Base-by-base conservation (phyloP, 1,139 yeast species). In the Hansenula sp. region DNA sequence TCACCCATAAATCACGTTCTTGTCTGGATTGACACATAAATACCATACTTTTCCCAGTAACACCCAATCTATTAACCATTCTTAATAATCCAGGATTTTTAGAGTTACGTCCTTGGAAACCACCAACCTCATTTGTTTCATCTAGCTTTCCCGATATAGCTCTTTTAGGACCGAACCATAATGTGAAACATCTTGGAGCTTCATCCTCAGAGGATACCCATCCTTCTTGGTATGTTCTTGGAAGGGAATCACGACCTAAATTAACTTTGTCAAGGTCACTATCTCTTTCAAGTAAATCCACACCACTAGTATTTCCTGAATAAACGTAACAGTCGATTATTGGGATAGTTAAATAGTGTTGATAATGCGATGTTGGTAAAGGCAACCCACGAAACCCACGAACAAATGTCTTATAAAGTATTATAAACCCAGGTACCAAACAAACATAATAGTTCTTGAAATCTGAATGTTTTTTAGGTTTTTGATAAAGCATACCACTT, bases 1-100 rank as follows among this genome's bases (percentile, higher is more conserved):
- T 66, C 1, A 87, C 91, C 98, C 98, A 91, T 29, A 77, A 51
- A 59, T 91, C 96, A 43, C 93, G 71, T 53, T 89, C 96, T 51
- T 84, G 87, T 37, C 95, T 67, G 1, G 96, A 85, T 36, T 94
- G 64, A 1, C 96, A 83, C 77, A 88, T 74, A 57, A 91, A 89
- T 5, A 84, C 83, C 66, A 85, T 70, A 40, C 81, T 76, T 43
- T 71, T 73, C 0, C 95, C 96, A 0, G 81, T 76, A 1, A 79
- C 74, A 1, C 95, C 95, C 41, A 86, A 65, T 44, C 80, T 72
- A 31, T 74, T 70, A 5, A 73, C 72, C 60, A 74, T 61, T 37
- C 61, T 68, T 4, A 76, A 42, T 47, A 68, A 45, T 6, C 74
- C 72, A 4, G 79, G 79, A 47, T 77, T 71, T 43, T 60, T 42